Evolutionary conservation across 2,329 filamentous ascomycete genomes (phyloP), one percentile per base, ranked within the genome.

Genomic region (Cercospora sp.): DNA sequence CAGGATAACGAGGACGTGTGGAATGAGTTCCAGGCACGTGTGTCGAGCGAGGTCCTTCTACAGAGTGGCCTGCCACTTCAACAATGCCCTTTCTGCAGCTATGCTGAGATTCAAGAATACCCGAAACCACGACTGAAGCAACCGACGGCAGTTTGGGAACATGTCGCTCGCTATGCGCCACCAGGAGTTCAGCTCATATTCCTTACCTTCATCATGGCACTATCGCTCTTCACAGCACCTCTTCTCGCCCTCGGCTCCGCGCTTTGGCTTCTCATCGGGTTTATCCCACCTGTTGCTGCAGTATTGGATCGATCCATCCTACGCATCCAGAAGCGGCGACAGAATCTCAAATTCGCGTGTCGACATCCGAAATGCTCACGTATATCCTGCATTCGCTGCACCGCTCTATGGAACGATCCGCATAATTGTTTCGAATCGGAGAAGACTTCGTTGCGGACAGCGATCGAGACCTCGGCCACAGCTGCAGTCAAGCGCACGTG

Each of bases 401-500:
- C 85, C 70, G 94, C 94, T 73, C 85, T 87, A 13, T 98, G 94
- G 94, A 85, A 86, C 37, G 93, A 98, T 77, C 89, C 94, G 2
- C 95, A 99, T 80, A 87, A 91, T 66, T 98, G 95, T 81, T 91
- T 96, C 82, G 93, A 96, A 77, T 92, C 91, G 0, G 89, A 91
- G 51, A 88, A 91, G 61, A 87, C 93, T 13, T 91, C 93, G 5
- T 86, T 98, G 30, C 91, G 94, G 63, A 93, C 92, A 1, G 91
- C 94, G 72, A 90, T 98, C 72, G 95, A 98, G 81, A 90, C 93
- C 73, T 94, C 94, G 65, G 95, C 96, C 84, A 97, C 94, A 70
- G 89, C 94, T 77, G 94, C 94, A 26, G 89, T 98, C 78, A 99
- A 98, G 82, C 91, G 95, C 61, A 94, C 95, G 9, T 99, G 95